Base-by-base conservation (phyloP, 1,284 basidiomycete genomes). In the Inonotus hispidus region DNA sequence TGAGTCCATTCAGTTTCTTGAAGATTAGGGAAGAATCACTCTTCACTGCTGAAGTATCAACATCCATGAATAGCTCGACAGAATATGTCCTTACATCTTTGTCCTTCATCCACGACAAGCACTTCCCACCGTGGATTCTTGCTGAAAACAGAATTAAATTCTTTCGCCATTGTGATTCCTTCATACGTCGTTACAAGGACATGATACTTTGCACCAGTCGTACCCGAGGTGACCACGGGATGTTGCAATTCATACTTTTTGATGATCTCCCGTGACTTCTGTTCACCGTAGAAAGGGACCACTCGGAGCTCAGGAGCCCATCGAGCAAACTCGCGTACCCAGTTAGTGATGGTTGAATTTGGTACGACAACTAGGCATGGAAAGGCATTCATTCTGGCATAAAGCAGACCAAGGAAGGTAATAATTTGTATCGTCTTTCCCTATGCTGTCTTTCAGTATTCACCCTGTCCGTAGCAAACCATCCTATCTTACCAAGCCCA, bases 381-480 rank as follows among this genome's bases (percentile, higher is more conserved):
- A 61, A 81, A 88, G 0, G 87, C 83, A 14, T 81, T 68, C 67
- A 81, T 84, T 35, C 79, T 75, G 21, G 77, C 73, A 32, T 84
- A 79, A n/a, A 96, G 81, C 46, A 84, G 83, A 2, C 93, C 93
- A 3, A 99, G 75, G 72, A 95, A 92, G 0, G 90, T 87, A 32
- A 88, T 87, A 47, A 98, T 88, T 73, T 98, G 94, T 2, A 98
- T 91, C 0, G 95, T 98, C 79, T 95, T 95, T 0, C 93, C 93
- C 84, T 95, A 65, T 8, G 53, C 38, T 63, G 16, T 39, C 64
- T 21, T 27, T 58, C 32, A 41, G 60, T 45, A 32, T 16, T 11
- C 39, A 6, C 25, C 27, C 29, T 38, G 25, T 45, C 58, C 29
- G 53, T 19, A 56, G 2, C 16, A 3, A 54, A 60, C 21, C 54